Percentiles rank a stretch among this genome's conserved stretches.
These are phyloP conservation scores for Globisporangium irregulare DNA, from an alignment of 352 stramenopile species.

Conservation along the genomic window DNA sequence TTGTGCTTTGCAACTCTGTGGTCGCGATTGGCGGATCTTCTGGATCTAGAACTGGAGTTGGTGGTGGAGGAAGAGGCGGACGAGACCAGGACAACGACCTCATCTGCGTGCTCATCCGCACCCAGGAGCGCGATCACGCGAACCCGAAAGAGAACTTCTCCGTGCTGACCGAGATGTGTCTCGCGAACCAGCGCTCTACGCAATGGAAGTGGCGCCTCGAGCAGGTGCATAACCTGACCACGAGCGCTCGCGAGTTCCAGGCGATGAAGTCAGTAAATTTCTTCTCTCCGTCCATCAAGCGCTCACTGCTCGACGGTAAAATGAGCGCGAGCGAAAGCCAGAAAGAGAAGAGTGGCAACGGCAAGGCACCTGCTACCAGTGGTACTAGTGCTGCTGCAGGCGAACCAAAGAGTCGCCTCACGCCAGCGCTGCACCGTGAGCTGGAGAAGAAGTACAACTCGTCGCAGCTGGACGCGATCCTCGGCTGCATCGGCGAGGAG, in stretches of 20 bases:
- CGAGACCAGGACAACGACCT: conserved; percentile 35
- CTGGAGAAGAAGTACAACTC: conserved; percentile 69
- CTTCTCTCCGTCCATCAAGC: conserved; percentile 46
- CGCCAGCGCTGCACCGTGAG: conserved; percentile 38
- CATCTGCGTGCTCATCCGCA: conserved; percentile 61
- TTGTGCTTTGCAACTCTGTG: conserved; percentile 71
- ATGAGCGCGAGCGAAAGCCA: conserved; percentile 24
- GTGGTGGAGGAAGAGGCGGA: conserved; percentile 1
- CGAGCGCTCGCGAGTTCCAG: conserved; percentile 78
- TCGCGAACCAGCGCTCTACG: conserved; percentile 53
- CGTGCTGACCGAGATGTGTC: conserved; percentile 59
- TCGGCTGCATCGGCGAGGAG: conserved; percentile 56
- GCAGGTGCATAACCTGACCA: conserved; percentile 72
- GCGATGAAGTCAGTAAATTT: conserved; percentile 64
- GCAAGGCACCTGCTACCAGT: neutral
- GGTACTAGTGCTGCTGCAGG: conserved; percentile 10
- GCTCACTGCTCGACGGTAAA: conserved; percentile 46
- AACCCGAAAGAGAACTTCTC: conserved; percentile 34
- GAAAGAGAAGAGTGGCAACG: conserved; percentile 3
- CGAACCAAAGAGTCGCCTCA: conserved; percentile 24
- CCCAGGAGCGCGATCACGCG: conserved; percentile 25
- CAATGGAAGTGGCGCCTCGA: conserved; percentile 67
- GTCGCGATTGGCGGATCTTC: conserved; percentile 33
- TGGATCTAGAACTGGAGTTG: conserved; percentile 1
- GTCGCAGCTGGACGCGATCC: conserved; percentile 70